Conservation (phyloP, 257 asterid genomes). For the Eustoma russellianum region DNA sequence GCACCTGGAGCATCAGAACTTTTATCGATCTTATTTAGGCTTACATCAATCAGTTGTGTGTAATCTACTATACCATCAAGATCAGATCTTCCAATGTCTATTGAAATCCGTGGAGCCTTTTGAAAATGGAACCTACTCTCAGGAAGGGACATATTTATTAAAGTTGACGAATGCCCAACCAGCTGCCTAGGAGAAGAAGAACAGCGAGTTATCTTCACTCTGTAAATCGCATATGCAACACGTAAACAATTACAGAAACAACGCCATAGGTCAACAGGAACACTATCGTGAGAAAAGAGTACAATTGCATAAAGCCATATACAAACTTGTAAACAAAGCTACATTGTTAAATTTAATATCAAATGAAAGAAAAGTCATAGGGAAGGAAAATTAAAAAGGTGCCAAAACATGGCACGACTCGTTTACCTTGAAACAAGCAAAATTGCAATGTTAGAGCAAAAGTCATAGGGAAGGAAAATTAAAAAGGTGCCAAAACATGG, state of each 20-base stretch:
- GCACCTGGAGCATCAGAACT: conserved; percentile 24
- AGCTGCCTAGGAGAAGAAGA: conserved; percentile 32
- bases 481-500: background rate
- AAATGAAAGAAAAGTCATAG: background rate
- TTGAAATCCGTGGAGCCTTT: conserved; percentile 22
- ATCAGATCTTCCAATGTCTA: conserved; percentile 20
- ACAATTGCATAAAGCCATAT: background rate
- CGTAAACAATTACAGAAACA: conserved; percentile 1
- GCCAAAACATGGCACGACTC: background rate
- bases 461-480: background rate
- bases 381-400: background rate
- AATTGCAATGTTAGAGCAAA: background rate
- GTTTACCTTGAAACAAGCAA: too few species aligned
- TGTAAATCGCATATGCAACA: conserved; percentile 25
- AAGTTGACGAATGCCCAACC: conserved; percentile 15
- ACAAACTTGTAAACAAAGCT: background rate
- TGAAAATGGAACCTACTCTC: conserved; percentile 22
- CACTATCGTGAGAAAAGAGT: background rate
- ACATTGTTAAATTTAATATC: background rate
- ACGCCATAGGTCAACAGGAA: conserved; percentile 6
- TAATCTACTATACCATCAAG: conserved; percentile 16
- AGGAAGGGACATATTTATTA: conserved; percentile 23
- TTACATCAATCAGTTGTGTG: conserved; percentile 19
- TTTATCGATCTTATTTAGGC: conserved; percentile 16
- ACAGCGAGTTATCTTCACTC: conserved; percentile 34